A percentile compares a stretch with the other conserved stretches of the same genome.
Conservation (phyloP, 805 yeast genomes). For the Wickerhamiella azymoides region DNA sequence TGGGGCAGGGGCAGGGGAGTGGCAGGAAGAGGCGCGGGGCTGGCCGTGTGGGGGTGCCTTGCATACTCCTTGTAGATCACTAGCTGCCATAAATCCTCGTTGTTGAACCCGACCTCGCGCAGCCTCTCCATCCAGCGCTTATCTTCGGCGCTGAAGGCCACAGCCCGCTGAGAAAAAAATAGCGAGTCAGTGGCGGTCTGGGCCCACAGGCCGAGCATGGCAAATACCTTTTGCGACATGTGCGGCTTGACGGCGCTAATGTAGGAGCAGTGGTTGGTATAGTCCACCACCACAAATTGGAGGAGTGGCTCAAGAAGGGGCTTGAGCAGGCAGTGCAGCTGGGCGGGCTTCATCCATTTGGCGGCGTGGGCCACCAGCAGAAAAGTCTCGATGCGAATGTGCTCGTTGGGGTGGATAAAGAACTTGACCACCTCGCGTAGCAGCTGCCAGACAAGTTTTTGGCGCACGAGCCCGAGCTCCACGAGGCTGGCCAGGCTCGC, state of each 20-base stretch:
- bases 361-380: conserved; percentile 49
- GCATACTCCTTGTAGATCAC: conserved; percentile 57
- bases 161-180: background rate
- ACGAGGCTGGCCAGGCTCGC: conserved; percentile 42
- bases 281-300: conserved; percentile 58
- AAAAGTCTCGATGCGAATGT: conserved; percentile 62
- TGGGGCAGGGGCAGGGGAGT: conserved; percentile 2
- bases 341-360: conserved; percentile 54
- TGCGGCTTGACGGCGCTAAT: conserved; percentile 52
- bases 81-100: conserved; percentile 71
- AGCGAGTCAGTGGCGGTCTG: conserved; percentile 14
- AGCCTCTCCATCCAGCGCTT: conserved; percentile 50
- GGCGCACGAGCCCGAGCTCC: conserved; percentile 41
- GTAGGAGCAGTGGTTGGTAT: conserved; percentile 50
- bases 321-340: conserved; percentile 65
- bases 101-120: conserved; percentile 57
- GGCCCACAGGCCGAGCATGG: conserved; percentile 58
- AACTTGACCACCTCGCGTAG: conserved; percentile 40
- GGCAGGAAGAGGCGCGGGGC: background rate
- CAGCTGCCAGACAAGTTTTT: conserved; percentile 41
- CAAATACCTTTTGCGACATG: conserved; percentile 49
- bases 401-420: conserved; percentile 71
- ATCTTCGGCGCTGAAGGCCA: conserved; percentile 22
- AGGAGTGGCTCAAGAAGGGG: conserved; percentile 69
- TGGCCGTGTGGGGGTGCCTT: conserved; percentile 23